Evolutionary conservation across 257 asterid species (phyloP).

Genomic region (Ligustrum vulgare): DNA sequence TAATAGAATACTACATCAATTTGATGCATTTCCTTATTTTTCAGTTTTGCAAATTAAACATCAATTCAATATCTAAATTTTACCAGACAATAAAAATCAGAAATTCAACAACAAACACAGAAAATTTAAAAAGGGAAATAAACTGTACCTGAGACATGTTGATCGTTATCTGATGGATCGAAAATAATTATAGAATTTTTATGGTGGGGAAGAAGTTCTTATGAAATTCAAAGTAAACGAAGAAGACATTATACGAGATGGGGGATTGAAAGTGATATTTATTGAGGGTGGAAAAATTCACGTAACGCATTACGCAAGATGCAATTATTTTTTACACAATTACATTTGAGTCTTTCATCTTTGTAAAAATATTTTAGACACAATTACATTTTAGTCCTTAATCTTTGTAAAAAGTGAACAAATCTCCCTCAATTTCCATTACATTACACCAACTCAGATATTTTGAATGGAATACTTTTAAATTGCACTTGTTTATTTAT

Average conservation of each 20-base stretch:
- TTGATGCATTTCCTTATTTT: not conserved
- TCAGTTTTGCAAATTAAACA: not conserved
- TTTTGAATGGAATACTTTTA: no score
- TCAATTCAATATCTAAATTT: not conserved
- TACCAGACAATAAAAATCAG: not conserved
- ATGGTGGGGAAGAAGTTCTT: not conserved
- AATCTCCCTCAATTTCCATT: no score
- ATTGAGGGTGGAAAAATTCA: not conserved
- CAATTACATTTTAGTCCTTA: no score
- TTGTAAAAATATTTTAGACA: no score
- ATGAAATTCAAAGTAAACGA: not conserved
- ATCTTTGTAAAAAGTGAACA: no score
- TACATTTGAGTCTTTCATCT: no score
- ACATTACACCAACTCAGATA: no score
- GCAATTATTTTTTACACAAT: not conserved
- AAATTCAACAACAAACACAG: not conserved
- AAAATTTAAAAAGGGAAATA: not conserved
- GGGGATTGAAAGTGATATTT: not conserved
- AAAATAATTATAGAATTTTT: not conserved
- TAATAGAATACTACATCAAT: not conserved
- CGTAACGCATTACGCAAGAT: not conserved
- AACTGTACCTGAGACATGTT: slow-evolving; percentile 43
- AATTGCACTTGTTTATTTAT: no score
- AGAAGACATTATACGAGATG: not conserved
- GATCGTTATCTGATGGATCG: not conserved